Percentiles rank a stretch among this genome's conserved stretches.
Evolutionary conservation across 305 asterid genomes (phyloP).

Genomic region (Ajuga reptans): DNA sequence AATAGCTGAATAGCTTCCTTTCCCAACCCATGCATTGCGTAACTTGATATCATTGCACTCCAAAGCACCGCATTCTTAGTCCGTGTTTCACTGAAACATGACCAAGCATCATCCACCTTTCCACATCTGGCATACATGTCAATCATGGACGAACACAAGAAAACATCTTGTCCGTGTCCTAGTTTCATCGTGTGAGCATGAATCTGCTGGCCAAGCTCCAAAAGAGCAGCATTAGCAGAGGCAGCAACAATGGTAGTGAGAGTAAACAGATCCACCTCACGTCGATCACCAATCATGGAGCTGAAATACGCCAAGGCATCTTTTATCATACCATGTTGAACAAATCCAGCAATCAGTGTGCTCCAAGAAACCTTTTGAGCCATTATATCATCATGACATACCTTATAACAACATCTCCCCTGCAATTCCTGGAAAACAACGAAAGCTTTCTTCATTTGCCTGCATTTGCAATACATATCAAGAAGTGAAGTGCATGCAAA

Average conservation of each 20-base stretch:
- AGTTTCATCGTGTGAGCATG: constrained; percentile 47
- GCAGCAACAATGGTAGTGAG: constrained; percentile 48
- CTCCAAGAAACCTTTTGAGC: constrained; percentile 47
- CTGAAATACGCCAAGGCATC: constrained; percentile 46
- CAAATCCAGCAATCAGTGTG: constrained; percentile 55
- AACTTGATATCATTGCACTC: constrained; percentile 62
- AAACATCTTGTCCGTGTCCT: constrained; percentile 42
- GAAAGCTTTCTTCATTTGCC: constrained; percentile 49
- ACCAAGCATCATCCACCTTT: constrained; percentile 41
- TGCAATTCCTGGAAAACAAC: constrained; percentile 31
- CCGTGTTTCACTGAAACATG: constrained; percentile 35
- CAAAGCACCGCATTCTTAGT: constrained; percentile 49
- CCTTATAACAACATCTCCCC: constrained; percentile 13
- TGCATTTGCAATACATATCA: constrained; percentile 70
- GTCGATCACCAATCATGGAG: constrained; percentile 39
- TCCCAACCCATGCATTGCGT: constrained; percentile 54
- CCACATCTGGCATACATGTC: constrained; percentile 86
- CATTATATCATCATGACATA: constrained; percentile 29
- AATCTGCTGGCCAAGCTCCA: constrained; percentile 69
- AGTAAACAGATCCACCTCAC: constrained; percentile 40
- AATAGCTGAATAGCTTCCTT: constrained; percentile 47
- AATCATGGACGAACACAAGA: constrained; percentile 52
- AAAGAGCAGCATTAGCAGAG: constrained; percentile 36
- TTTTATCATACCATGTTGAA: constrained; percentile 42
- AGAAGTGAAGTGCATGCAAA: constrained; percentile 48